Conservation (phyloP, 306 rosid species). For the Comarum palustre region DNA sequence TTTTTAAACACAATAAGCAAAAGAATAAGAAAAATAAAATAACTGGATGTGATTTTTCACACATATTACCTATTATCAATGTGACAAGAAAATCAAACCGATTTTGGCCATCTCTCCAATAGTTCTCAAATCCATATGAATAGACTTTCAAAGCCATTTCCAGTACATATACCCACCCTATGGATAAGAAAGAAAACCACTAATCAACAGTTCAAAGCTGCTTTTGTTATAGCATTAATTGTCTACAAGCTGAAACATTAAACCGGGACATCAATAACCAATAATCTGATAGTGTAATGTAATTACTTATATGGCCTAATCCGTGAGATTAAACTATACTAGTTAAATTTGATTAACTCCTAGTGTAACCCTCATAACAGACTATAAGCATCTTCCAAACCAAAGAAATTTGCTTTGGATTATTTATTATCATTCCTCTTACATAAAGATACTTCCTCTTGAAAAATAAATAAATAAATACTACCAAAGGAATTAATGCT, state of each 20-base stretch:
- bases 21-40: constrained; percentile 4
- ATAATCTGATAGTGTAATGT: background rate
- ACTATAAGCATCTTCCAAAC: background rate
- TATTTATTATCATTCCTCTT: background rate
- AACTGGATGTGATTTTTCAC: constrained; percentile 8
- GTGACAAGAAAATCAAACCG: constrained; percentile 86
- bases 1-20: no score
- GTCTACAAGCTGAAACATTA: background rate
- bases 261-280: background rate
- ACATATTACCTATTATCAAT: constrained; percentile 65
- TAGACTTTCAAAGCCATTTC: constrained; percentile 87
- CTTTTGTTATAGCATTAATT: background rate
- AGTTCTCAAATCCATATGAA: constrained; percentile 79
- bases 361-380: background rate
- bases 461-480: no score
- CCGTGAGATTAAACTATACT: background rate
- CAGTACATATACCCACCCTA: constrained; percentile 90
- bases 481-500: background rate
- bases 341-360: background rate
- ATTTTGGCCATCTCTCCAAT: constrained; percentile 96
- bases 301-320: background rate
- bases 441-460: no score
- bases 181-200: constrained; percentile 26
- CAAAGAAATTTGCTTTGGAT: background rate
- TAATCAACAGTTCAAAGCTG: constrained; percentile 6